phyloP scores from a whole-genome alignment of 768 basidiomycete species.

The Thelephora ganbajun region DNA sequence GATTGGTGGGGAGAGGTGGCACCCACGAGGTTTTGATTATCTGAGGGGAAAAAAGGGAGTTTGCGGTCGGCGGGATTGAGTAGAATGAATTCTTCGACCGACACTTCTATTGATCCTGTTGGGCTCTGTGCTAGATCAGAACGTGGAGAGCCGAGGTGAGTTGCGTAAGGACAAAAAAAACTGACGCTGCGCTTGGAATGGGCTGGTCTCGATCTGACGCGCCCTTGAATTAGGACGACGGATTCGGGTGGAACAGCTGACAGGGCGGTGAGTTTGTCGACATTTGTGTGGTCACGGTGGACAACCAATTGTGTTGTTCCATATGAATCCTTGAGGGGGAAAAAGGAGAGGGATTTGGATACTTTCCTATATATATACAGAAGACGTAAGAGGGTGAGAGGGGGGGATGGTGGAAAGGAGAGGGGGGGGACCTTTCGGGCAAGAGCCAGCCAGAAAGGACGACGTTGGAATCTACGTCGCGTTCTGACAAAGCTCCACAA shows the following conservation, averaged over 20 bases:
- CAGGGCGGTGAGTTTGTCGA: conserved; percentile 26
- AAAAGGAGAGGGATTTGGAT: conserved; percentile 64
- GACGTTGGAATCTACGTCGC: conserved; percentile 42
- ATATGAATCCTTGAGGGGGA: conserved; percentile 67
- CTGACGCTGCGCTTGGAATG: conserved; percentile 46
- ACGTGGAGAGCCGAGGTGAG: conserved; percentile 2
- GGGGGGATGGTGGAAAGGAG: conserved; percentile 6
- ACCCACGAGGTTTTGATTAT: conserved; percentile 60
- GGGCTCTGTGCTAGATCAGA: conserved; percentile 26
- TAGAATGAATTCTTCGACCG: conserved; percentile 51
- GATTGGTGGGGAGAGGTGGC: not conserved
- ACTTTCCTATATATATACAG: conserved; percentile 40
- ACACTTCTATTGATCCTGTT: conserved; percentile 72
- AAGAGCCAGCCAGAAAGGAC: conserved; percentile 75
- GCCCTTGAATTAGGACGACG: conserved; percentile 60
- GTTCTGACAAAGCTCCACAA: conserved; percentile 41
- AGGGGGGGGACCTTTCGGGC: conserved; percentile 52
- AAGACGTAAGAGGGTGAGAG: conserved; percentile 13
- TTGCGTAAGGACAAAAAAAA: not conserved
- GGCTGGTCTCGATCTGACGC: conserved; percentile 48
- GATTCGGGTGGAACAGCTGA: conserved; percentile 64
- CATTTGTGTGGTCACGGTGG: conserved; percentile 21
- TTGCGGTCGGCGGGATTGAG: conserved; percentile 63
- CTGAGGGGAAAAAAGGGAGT: conserved; percentile 81
- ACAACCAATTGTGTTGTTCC: conserved; percentile 72